These are phyloP conservation scores for Hygrocybe coccinea DNA, from an alignment of 768 basidiomycete species.

Conservation along the genomic window DNA sequence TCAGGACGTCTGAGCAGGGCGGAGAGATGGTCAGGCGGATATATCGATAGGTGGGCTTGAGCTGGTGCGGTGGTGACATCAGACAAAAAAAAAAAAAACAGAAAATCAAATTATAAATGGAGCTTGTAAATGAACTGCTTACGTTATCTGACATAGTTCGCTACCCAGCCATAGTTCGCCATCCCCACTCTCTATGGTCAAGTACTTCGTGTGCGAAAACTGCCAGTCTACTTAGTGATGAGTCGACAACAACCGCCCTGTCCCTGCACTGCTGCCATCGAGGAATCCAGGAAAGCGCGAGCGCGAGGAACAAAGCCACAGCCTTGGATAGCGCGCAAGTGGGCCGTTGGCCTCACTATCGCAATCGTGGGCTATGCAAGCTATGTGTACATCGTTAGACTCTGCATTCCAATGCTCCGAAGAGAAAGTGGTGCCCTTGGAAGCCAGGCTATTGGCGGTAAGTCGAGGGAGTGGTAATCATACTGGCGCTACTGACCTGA, in stretches of 20 bases:
- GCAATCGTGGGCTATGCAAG: conserved; percentile 61
- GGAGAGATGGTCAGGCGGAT: conserved; percentile 43
- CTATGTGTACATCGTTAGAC: conserved; percentile 74
- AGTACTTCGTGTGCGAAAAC: no score
- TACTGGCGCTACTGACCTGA: background rate
- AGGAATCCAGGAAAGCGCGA: conserved; percentile 42
- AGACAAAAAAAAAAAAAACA: background rate
- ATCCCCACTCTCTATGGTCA: no score
- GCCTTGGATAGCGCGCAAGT: conserved; percentile 71
- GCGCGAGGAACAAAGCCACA: conserved; percentile 48
- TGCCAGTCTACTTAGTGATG: no score
- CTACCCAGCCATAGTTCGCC: no score
- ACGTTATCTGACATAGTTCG: background rate
- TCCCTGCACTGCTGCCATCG: conserved; percentile 50
- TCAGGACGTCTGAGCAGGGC: conserved; percentile 37
- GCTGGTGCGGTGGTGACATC: background rate
- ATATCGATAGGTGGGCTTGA: conserved; percentile 36
- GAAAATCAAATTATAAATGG: background rate
- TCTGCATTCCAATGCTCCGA: conserved; percentile 69
- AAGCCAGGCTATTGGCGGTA: conserved; percentile 57
- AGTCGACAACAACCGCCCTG: background rate
- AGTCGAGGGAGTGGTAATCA: conserved; percentile 33
- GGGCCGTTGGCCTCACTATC: conserved; percentile 54
- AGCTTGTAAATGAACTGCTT: no score
- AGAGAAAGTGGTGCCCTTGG: conserved; percentile 40